phyloP scores from a whole-genome alignment of 495 filamentous ascomycete species.

The Jackrogersella multiformis region DNA sequence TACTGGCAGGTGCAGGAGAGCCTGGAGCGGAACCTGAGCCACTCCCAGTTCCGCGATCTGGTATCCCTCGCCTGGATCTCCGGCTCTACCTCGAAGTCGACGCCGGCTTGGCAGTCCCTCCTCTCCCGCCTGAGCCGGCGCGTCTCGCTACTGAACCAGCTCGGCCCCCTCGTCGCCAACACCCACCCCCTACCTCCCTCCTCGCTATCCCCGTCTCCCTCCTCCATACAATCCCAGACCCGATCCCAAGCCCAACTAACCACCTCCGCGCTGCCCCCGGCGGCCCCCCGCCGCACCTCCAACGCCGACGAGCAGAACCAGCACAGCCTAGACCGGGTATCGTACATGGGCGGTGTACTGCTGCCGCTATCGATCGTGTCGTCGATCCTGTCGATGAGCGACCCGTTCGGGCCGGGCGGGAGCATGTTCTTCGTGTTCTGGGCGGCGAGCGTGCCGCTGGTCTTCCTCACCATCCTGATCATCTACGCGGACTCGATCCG shows the following conservation, averaged over 20 bases:
- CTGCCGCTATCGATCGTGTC: conserved; percentile 54
- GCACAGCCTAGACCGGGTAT: conserved; percentile 52
- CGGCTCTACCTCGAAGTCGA: too few species aligned
- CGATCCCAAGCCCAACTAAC: background rate
- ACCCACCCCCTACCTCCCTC: background rate
- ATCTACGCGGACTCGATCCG: conserved; percentile 57
- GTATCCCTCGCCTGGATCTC: too few species aligned
- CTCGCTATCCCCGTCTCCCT: background rate
- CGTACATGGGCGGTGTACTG: conserved; percentile 55
- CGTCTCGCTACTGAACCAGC: conserved; percentile 29
- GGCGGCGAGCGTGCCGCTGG: conserved; percentile 48
- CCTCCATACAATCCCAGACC: background rate
- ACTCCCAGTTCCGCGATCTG: background rate
- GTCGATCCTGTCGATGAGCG: conserved; percentile 54
- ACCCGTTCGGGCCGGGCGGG: conserved; percentile 48
- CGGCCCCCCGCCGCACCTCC: background rate
- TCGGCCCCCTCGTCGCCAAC: conserved; percentile 4
- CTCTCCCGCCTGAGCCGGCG: conserved; percentile 43
- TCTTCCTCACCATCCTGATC: conserved; percentile 45
- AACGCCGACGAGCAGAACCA: conserved; percentile 43
- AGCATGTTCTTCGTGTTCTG: conserved; percentile 54
- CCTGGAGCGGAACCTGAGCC: conserved; percentile 49
- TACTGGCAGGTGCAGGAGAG: conserved; percentile 45
- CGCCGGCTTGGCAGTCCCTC: conserved; percentile 41
- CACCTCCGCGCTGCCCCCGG: background rate